Conservation (phyloP, 345 rosid genomes). For the Eucalyptus coolabah region DNA sequence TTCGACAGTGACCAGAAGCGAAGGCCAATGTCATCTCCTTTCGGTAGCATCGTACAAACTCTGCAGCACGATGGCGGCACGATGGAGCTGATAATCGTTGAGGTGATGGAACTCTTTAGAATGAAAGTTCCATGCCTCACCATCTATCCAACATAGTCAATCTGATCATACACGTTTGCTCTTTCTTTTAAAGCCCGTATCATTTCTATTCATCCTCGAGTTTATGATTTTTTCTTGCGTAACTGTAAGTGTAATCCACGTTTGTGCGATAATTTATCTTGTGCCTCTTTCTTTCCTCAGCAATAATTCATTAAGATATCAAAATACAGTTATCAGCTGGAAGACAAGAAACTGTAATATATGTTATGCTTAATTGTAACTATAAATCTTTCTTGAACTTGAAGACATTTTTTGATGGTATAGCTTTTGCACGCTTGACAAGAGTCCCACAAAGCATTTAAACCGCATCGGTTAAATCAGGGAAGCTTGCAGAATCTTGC, state of each 20-base stretch:
- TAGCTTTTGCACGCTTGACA: background rate
- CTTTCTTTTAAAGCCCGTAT: background rate
- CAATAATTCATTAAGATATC: background rate
- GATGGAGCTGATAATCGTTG: background rate
- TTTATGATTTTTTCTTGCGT: background rate
- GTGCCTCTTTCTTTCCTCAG: background rate
- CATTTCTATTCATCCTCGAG: background rate
- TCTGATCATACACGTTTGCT: background rate
- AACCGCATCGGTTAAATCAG: background rate
- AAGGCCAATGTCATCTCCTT: background rate
- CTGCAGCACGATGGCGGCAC: background rate
- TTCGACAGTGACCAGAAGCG: background rate
- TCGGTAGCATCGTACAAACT: background rate
- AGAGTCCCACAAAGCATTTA: background rate
- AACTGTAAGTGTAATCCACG: background rate
- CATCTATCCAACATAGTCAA: background rate
- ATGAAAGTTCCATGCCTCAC: background rate
- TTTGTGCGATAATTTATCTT: background rate
- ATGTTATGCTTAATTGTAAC: background rate
- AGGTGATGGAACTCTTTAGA: background rate
- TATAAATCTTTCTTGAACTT: background rate
- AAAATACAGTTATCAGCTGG: background rate
- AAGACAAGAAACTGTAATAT: background rate
- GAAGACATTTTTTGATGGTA: background rate
- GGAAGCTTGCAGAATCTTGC: background rate